Base-by-base conservation (phyloP, 1,284 basidiomycete genomes). In the Blastosporella zonata region DNA sequence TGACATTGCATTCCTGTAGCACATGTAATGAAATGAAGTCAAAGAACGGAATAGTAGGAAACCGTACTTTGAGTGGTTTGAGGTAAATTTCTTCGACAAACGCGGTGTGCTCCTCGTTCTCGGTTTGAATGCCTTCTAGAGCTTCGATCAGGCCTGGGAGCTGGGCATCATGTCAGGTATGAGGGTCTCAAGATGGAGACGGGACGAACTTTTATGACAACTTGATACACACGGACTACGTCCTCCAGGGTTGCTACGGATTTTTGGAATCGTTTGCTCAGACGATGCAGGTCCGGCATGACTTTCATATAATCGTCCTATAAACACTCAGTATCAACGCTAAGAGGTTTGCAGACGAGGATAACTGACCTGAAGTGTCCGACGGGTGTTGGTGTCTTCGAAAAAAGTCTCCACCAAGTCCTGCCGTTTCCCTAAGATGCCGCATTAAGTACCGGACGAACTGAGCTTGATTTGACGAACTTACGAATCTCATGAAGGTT, bases 221-320 rank as follows among this genome's bases (percentile, higher is more conserved):
- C 92, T 65, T 99, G 96, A 66, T 97, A 99, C 0, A 97, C 88
- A 8, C 95, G 84, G 6, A 99, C 93, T 4, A 99, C 93, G 58
- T 99, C 96, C 62, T 99, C 95, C 6, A 99, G 77, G 0, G 82
- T 84, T 0, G 95, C 94, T 1, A 83, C 77, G 0, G 82, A 79
- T 55, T 89, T 90, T 65, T 93, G 90, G 70, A 99, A 96, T 21
- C 91, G 82, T 67, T 98, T 99, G 61, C 88, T 89, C 37, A 98
- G 82, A 6, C 97, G 84, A 58, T 90, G 90, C 66, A 99, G 83
- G 65, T 99, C 97, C 0, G 97, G 97, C 86, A 99, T 94, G 23
- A 82, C 66, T 60, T 90, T 91, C 58, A 99, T 74, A 59, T 84
- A 90, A 33, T 94, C 90, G 47, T 93, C 87, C 85, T 95, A 63